Base-by-base conservation (phyloP, 257 asterid genomes). In the Buddleja alternifolia region DNA sequence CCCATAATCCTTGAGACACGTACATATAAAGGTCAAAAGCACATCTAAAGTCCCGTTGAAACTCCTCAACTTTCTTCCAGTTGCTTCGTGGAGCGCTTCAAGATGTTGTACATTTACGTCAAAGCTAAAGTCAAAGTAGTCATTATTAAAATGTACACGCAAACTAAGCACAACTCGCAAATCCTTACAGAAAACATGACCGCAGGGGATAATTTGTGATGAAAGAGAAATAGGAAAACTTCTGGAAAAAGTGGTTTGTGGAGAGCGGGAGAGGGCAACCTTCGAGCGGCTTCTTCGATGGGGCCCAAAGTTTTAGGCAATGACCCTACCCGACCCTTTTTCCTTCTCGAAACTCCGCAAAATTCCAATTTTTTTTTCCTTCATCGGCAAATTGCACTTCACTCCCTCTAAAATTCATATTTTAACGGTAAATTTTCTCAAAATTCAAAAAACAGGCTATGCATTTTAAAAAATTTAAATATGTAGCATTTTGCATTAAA, bases 291-390 rank as follows among this genome's bases (percentile, higher is more conserved):
- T 47, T 47, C 24, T 17, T 47, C 3, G 6, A 47, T 47, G 54
- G 53, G 53, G 9, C 54, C 45, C 15, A 16, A 23, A 44, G 11
- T 46, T 34, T 19, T 25, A 14, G 4, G 20, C 10, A n/a, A n/a
- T 20, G 61, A 37, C 0, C 60, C 74, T 47, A 57, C 50, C 46
- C 74, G 58, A 57, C 66, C 21, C 59, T 37, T 55, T 54, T 11
- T 1, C 15, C 37, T 52, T 51, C 62, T 39, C 45, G n/a, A 53
- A 52, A 17, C 44, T 40, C 14, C 25, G 8, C 0, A 34, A 8
- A 1, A 34, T 23, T 16, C 21, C 34, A 29, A 29, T 29, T 29
- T n/a, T n/a, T n/a, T n/a, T n/a, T n/a, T n/a, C n/a, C n/a, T n/a
- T n/a, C n/a, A n/a, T n/a, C n/a, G n/a, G n/a, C n/a, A n/a, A n/a